A percentile compares a stretch with the other conserved stretches of the same genome.
Evolutionary conservation across 345 rosid species (phyloP).

Genomic region (Pugionium cornutum): DNA sequence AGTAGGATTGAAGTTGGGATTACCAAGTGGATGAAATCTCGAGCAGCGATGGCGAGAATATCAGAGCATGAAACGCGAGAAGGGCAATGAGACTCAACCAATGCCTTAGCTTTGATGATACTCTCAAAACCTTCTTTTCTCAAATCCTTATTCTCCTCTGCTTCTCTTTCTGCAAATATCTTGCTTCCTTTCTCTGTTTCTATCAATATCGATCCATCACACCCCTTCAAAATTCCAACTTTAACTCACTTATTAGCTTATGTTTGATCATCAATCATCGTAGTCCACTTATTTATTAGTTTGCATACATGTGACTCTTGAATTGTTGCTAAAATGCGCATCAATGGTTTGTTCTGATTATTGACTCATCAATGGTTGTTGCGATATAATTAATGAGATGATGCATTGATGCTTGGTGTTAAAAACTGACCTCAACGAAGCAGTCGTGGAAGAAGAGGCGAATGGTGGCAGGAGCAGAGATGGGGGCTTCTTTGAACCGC

Average conservation of each 20-base stretch:
- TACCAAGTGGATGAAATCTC: conserved; percentile 57
- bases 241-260: neutral
- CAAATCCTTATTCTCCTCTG: conserved; percentile 64
- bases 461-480: conserved; percentile 84
- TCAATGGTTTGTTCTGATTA: conserved; percentile 9
- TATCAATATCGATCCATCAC: conserved; percentile 79
- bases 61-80: conserved; percentile 85
- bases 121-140: conserved; percentile 67
- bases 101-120: conserved; percentile 59
- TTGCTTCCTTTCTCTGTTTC: conserved; percentile 60
- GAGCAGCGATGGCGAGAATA: conserved; percentile 80
- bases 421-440: conserved; percentile 64
- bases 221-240: conserved; percentile 55
- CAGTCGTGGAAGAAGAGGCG: conserved; percentile 97
- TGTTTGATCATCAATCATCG: neutral
- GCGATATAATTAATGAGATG: neutral
- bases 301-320: conserved; percentile 4
- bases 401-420: neutral
- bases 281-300: neutral
- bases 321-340: conserved; percentile 10
- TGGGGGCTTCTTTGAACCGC: conserved; percentile 68
- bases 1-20: neutral
- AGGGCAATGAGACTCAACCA: conserved; percentile 82
- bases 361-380: neutral
- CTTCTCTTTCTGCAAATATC: conserved; percentile 69